These are phyloP conservation scores for Erythrobasidium hasegawianum DNA, from an alignment of 1,284 basidiomycete genomes.

Conservation along the genomic window DNA sequence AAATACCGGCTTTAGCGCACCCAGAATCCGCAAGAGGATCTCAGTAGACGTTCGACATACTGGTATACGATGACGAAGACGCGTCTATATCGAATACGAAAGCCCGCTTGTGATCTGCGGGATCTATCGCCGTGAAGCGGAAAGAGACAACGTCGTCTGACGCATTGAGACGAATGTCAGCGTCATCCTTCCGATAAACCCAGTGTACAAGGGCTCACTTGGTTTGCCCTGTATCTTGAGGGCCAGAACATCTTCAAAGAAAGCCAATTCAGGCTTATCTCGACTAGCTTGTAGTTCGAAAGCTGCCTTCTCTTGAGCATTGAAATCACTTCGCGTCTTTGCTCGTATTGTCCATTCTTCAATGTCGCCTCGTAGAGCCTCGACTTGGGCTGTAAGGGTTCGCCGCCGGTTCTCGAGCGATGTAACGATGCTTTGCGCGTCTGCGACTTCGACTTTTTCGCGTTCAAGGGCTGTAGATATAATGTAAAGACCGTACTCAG, in stretches of 20 bases:
- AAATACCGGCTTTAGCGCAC: too few relatives aligned
- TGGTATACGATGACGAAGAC: conserved; percentile 36
- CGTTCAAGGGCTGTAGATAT: conserved; percentile 35
- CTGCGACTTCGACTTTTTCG: conserved; percentile 37
- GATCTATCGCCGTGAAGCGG: conserved; percentile 43
- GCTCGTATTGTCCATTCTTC: conserved; percentile 29
- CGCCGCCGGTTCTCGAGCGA: conserved; percentile 37
- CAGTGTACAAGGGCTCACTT: too few relatives aligned
- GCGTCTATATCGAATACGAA: conserved; percentile 45
- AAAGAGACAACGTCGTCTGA: conserved; percentile 44
- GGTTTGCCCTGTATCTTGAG: conserved; percentile 41
- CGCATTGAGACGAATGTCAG: neutral
- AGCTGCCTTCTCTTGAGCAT: conserved; percentile 35
- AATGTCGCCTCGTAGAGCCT: conserved; percentile 36
- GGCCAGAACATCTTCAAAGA: conserved; percentile 44
- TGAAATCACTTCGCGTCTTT: conserved; percentile 33
- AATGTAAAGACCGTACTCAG: too few relatives aligned
- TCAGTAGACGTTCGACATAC: too few relatives aligned
- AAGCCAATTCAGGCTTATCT: conserved; percentile 44
- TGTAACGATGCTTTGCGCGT: conserved; percentile 36
- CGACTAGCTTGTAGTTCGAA: conserved; percentile 38
- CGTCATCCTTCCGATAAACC: too few relatives aligned
- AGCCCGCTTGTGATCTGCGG: conserved; percentile 38
- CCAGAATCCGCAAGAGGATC: too few relatives aligned
- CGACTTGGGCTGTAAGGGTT: conserved; percentile 37